Conservation (phyloP, 208 protist species). For the Leishmania turanica region DNA sequence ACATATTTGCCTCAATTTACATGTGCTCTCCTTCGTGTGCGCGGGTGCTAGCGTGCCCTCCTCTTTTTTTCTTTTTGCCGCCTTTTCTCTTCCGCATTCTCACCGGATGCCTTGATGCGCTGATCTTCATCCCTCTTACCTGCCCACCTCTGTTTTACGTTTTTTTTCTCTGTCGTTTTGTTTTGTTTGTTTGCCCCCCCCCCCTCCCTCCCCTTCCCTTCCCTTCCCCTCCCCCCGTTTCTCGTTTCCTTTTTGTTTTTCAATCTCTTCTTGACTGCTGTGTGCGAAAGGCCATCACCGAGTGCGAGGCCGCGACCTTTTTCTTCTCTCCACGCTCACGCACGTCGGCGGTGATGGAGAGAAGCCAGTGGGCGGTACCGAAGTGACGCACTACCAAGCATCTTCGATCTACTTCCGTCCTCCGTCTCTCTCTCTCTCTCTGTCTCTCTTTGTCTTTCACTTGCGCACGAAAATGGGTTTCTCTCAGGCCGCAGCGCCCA, state of each 20-base stretch:
- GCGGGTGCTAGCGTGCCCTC: not conserved
- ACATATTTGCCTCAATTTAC: not conserved
- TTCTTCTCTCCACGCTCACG: not conserved
- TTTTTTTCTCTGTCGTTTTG: too few species aligned
- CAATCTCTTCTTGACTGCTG: not conserved
- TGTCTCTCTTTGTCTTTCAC: not conserved
- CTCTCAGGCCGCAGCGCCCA: not conserved
- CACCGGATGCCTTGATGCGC: not conserved
- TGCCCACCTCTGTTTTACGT: not conserved
- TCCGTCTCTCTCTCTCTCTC: not conserved
- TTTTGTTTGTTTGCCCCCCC: not conserved
- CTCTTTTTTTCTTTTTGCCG: not conserved
- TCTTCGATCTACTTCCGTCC: not conserved
- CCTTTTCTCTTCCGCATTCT: not conserved
- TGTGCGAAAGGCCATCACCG: not conserved
- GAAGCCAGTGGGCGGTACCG: not conserved
- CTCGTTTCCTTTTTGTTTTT: not conserved
- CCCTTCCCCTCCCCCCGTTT: too few species aligned
- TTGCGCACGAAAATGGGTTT: not conserved
- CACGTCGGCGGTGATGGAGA: not conserved
- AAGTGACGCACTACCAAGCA: not conserved
- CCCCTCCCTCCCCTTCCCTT: too few species aligned
- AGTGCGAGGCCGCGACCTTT: not conserved
- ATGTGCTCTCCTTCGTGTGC: not conserved
- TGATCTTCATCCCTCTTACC: not conserved